phyloP scores from a whole-genome alignment of 257 asterid species.

The Salvia splendens region DNA sequence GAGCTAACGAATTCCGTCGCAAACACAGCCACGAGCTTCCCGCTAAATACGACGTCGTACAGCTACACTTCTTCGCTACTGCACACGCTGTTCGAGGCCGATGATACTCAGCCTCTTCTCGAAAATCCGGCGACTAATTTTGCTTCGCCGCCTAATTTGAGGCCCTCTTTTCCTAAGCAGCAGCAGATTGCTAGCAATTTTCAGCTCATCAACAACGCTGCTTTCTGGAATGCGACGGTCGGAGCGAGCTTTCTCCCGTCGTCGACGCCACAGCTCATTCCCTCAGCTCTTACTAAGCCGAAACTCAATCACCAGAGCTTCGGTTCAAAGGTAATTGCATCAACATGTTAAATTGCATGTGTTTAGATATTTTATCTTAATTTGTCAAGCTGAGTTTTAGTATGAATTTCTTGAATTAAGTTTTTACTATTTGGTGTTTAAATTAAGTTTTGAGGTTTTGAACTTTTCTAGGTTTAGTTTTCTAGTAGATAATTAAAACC shows the following conservation, averaged over 20 bases:
- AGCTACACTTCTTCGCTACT: constrained; percentile 49
- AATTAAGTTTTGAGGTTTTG: background rate
- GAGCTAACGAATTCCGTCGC: constrained; percentile 17
- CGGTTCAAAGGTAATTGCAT: constrained; percentile 34
- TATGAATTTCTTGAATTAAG: too few species aligned
- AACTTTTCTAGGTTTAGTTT: background rate
- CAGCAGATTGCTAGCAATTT: constrained; percentile 32
- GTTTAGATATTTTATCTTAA: too few species aligned
- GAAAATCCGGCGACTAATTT: constrained; percentile 30
- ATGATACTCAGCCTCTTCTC: constrained; percentile 35
- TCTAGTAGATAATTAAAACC: too few species aligned
- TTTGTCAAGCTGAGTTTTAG: too few species aligned
- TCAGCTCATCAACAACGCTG: constrained; percentile 34
- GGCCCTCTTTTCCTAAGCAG: constrained; percentile 24
- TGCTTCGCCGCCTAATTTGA: constrained; percentile 28
- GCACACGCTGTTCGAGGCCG: constrained; percentile 48
- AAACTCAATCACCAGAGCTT: constrained; percentile 25
- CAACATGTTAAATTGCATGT: too few species aligned
- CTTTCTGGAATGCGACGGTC: constrained; percentile 37
- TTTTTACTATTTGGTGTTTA: too few species aligned
- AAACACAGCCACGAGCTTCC: constrained; percentile 27
- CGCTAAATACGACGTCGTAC: constrained; percentile 41
- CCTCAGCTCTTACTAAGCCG: constrained; percentile 23
- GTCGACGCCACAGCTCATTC: constrained; percentile 39
- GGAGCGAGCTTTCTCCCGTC: constrained; percentile 38